Evolutionary conservation across 2,329 filamentous ascomycete genomes (phyloP).

Genomic region (Colletotrichum sp.): DNA sequence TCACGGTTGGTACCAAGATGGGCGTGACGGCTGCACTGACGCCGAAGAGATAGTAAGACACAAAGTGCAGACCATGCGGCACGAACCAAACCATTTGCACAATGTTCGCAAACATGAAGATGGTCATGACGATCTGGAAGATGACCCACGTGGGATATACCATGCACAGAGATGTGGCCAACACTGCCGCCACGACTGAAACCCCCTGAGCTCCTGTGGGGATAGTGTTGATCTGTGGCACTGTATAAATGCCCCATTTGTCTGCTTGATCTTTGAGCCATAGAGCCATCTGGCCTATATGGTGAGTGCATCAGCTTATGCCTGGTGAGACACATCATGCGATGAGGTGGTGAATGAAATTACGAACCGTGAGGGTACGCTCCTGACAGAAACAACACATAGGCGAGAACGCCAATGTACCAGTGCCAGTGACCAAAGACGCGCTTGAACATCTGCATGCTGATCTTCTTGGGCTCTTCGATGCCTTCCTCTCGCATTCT

Average conservation of each 20-base stretch:
- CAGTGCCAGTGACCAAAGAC: slow-evolving; percentile 30
- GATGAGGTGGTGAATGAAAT: background rate
- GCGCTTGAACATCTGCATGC: slow-evolving; percentile 26
- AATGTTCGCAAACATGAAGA: slow-evolving; percentile 25
- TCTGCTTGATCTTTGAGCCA: slow-evolving; percentile 25
- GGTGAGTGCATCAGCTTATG: background rate
- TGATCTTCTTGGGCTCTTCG: slow-evolving; percentile 23
- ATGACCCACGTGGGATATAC: slow-evolving; percentile 37
- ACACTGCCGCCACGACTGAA: slow-evolving; percentile 27
- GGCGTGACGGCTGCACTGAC: slow-evolving; percentile 27
- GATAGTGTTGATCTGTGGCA: slow-evolving; percentile 25
- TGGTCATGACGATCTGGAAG: slow-evolving; percentile 26
- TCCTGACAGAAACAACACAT: slow-evolving; percentile 24
- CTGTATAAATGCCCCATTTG: slow-evolving; percentile 21
- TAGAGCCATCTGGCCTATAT: slow-evolving; percentile 19
- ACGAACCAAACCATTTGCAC: slow-evolving; percentile 24
- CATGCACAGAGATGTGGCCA: slow-evolving; percentile 35
- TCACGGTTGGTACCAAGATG: slow-evolving; percentile 27
- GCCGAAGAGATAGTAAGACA: slow-evolving; percentile 27
- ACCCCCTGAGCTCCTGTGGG: slow-evolving; percentile 30
- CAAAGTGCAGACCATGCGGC: slow-evolving; percentile 22
- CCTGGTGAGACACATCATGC: too few species aligned
- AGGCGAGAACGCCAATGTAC: slow-evolving; percentile 27
- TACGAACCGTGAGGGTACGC: background rate
- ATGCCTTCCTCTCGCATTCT: slow-evolving; percentile 28